These are phyloP conservation scores for Zostera marina DNA, from an alignment of 116 monocot species.

Conservation along the genomic window DNA sequence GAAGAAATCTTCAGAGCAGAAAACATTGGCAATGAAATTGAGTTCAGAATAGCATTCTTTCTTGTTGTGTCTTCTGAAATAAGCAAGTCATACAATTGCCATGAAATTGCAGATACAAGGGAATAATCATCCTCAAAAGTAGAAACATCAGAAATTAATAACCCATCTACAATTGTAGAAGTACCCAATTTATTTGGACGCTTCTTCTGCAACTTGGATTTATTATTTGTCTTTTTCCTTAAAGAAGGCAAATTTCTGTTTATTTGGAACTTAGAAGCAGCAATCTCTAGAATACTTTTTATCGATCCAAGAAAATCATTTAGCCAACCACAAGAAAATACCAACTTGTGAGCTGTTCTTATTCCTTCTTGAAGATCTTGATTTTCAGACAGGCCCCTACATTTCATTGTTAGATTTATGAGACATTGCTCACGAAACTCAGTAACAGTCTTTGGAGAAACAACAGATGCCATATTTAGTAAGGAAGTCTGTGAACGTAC, in stretches of 20 bases:
- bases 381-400: slow-evolving; percentile 30
- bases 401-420: slow-evolving; percentile 30
- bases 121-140: slow-evolving; percentile 25
- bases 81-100: slow-evolving; percentile 79
- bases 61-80: slow-evolving; percentile 12
- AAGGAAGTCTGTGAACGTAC: slow-evolving; percentile 39
- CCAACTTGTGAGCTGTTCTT: slow-evolving; percentile 41
- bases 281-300: slow-evolving; percentile 25
- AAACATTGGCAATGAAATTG: slow-evolving; percentile 21
- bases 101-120: slow-evolving; percentile 38
- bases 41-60: slow-evolving; percentile 27
- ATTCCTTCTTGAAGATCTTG: slow-evolving; percentile 36
- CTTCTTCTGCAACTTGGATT: slow-evolving; percentile 19
- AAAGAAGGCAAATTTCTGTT: slow-evolving; percentile 8
- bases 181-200: slow-evolving; percentile 9
- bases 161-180: slow-evolving; percentile 13
- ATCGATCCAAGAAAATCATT: slow-evolving; percentile 42
- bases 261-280: slow-evolving; percentile 27
- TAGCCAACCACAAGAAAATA: slow-evolving; percentile 41
- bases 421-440: slow-evolving; percentile 36
- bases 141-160: slow-evolving; percentile 8
- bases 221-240: slow-evolving; percentile 48
- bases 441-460: slow-evolving; percentile 31
- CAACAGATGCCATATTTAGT: slow-evolving; percentile 34
- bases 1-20: slow-evolving; percentile 45